phyloP scores from a whole-genome alignment of 306 rosid species.

The Citrullus mucosospermus region DNA sequence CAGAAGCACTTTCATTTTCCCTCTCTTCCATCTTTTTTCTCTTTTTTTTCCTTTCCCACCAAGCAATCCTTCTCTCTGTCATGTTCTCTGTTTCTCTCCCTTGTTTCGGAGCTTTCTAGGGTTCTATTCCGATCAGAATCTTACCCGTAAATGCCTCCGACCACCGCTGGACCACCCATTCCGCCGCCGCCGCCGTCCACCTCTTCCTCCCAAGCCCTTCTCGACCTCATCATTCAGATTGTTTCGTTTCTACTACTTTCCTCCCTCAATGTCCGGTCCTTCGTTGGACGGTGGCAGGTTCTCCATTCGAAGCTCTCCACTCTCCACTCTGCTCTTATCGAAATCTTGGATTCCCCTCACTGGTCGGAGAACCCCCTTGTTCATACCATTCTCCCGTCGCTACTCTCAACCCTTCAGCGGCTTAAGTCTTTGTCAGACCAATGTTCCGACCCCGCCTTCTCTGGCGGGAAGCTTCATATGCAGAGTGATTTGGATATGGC shows the following conservation, averaged over 20 bases:
- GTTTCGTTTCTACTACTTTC: slow-evolving; percentile 29
- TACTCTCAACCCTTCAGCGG: slow-evolving; percentile 41
- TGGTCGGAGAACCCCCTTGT: slow-evolving; percentile 45
- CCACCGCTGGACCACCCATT: not conserved
- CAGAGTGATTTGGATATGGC: slow-evolving; percentile 59
- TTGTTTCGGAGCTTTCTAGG: not conserved
- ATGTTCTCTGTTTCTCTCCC: not conserved
- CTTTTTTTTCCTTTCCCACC: slow-evolving; percentile 11
- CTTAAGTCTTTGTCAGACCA: slow-evolving; percentile 29
- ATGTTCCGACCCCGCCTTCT: slow-evolving; percentile 21
- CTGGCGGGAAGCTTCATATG: slow-evolving; percentile 48
- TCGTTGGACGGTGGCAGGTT: slow-evolving; percentile 39
- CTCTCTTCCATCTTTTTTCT: not conserved
- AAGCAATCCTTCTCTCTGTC: slow-evolving; percentile 11
- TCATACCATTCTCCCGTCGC: slow-evolving; percentile 39
- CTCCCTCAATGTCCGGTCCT: slow-evolving; percentile 28
- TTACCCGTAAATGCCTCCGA: slow-evolving; percentile 7
- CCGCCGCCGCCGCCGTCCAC: slow-evolving; percentile 7
- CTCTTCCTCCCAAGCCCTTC: slow-evolving; percentile 30
- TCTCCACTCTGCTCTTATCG: slow-evolving; percentile 21
- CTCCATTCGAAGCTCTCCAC: slow-evolving; percentile 29
- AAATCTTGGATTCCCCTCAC: slow-evolving; percentile 30
- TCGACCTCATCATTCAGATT: slow-evolving; percentile 29
- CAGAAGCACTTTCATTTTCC: slow-evolving; percentile 7
- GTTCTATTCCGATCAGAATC: not conserved